phyloP scores from a whole-genome alignment of 805 yeast genomes.

The Torulaspora delbrueckii region DNA sequence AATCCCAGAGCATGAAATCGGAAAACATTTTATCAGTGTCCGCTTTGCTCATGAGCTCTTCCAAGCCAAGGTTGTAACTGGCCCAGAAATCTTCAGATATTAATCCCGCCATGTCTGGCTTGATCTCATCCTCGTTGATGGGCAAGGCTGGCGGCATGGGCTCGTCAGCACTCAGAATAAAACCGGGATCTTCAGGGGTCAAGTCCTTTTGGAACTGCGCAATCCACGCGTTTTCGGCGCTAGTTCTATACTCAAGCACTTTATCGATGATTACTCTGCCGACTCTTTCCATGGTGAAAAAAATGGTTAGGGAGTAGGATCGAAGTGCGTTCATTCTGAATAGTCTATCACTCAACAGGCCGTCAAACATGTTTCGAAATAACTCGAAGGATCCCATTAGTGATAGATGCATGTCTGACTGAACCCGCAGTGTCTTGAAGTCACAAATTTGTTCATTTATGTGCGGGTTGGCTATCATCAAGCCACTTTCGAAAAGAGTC shows the following conservation, averaged over 20 bases:
- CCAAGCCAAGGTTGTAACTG: constrained; percentile 23
- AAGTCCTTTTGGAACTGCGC: constrained; percentile 1
- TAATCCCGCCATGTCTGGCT: constrained; percentile 10
- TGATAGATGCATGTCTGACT: not conserved
- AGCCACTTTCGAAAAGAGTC: constrained; percentile 11
- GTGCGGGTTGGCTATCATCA: constrained; percentile 6
- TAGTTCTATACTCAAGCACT: constrained; percentile 20
- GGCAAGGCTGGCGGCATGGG: not conserved
- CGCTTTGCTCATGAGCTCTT: constrained; percentile 13
- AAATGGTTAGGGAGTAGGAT: constrained; percentile 11
- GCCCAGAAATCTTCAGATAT: constrained; percentile 26
- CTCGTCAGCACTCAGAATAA: not conserved
- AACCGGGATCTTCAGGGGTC: not conserved
- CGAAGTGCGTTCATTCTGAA: constrained; percentile 9
- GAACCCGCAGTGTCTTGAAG: not conserved
- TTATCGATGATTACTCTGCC: constrained; percentile 18
- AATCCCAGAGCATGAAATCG: constrained; percentile 1
- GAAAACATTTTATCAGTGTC: constrained; percentile 4
- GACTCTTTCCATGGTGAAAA: constrained; percentile 15
- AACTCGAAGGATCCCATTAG: constrained; percentile 2
- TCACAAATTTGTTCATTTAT: not conserved
- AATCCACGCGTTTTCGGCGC: constrained; percentile 17
- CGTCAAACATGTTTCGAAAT: constrained; percentile 16
- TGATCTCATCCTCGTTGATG: not conserved
- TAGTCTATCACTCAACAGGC: constrained; percentile 3